phyloP scores from a whole-genome alignment of 176 grass and related monocot genomes.

The Poa annua region DNA sequence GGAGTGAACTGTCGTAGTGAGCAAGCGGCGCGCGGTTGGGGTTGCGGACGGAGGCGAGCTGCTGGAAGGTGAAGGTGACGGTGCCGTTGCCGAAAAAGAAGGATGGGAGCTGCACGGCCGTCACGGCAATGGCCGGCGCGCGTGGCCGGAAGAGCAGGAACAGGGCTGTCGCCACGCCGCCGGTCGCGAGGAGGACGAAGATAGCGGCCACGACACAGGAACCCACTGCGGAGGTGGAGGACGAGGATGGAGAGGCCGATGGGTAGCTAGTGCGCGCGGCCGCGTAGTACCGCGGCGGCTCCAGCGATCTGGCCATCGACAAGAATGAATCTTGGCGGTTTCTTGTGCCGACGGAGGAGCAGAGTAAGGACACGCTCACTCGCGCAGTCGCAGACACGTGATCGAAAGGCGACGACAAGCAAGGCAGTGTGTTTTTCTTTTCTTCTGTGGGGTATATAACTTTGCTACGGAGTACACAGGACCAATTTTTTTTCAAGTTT shows the following conservation, averaged over 20 bases:
- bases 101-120: conserved; percentile 61
- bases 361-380: background rate
- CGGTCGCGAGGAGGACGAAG: conserved; percentile 61
- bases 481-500: no score
- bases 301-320: conserved; percentile 51
- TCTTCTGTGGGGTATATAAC: no score
- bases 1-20: conserved; percentile 85
- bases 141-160: conserved; percentile 73
- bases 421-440: background rate
- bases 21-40: conserved; percentile 64
- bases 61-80: conserved; percentile 71
- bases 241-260: background rate
- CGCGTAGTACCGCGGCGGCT: conserved; percentile 37
- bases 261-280: conserved; percentile 26
- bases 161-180: conserved; percentile 44
- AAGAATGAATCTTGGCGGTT: background rate
- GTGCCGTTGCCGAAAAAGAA: conserved; percentile 68
- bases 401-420: conserved; percentile 26
- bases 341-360: background rate
- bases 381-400: background rate
- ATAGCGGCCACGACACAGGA: conserved; percentile 59
- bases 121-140: conserved; percentile 62
- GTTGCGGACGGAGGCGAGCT: conserved; percentile 74
- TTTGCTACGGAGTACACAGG: no score
- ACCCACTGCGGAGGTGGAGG: conserved; percentile 50